Evolutionary conservation across 2,329 filamentous ascomycete genomes (phyloP).

Genomic region (Thelonectria rubi): DNA sequence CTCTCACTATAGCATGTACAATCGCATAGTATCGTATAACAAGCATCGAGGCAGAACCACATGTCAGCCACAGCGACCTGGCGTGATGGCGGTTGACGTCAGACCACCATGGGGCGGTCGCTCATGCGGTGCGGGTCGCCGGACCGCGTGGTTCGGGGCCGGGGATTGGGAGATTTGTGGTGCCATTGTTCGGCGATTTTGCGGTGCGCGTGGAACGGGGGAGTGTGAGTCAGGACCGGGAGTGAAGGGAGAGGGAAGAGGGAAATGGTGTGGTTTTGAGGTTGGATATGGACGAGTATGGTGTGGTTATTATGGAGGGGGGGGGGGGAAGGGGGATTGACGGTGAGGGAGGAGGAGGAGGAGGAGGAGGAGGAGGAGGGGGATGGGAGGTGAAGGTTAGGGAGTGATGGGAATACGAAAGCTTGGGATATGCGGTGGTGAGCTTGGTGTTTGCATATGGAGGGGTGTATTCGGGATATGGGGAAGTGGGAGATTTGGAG

Average conservation of each 20-base stretch:
- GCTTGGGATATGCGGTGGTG: neutral
- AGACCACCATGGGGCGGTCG: slow-evolving; percentile 40
- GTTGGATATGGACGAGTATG: slow-evolving; percentile 16
- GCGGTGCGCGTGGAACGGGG: neutral
- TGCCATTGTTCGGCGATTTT: slow-evolving; percentile 23
- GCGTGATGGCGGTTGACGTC: slow-evolving; percentile 32
- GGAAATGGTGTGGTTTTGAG: slow-evolving; percentile 26
- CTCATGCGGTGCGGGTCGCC: slow-evolving; percentile 28
- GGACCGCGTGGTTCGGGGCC: slow-evolving; percentile 7
- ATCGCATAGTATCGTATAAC: neutral
- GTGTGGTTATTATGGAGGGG: slow-evolving; percentile 1
- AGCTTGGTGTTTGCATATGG: neutral
- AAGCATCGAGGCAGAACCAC: slow-evolving; percentile 4
- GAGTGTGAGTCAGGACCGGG: slow-evolving; percentile 11
- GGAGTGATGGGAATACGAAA: neutral
- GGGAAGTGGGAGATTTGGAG: neutral
- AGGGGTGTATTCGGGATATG: neutral
- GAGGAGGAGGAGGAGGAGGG: neutral
- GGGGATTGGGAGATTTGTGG: slow-evolving; percentile 6
- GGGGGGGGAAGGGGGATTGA: neutral
- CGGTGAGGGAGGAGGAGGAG: neutral
- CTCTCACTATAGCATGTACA: neutral
- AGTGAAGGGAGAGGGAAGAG: too few relatives aligned
- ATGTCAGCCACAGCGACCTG: slow-evolving; percentile 35
- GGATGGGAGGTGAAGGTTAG: neutral